These are phyloP conservation scores for Coemansia sp. DNA, from an alignment of 192 early-diverging fungal genomes.

Conservation along the genomic window DNA sequence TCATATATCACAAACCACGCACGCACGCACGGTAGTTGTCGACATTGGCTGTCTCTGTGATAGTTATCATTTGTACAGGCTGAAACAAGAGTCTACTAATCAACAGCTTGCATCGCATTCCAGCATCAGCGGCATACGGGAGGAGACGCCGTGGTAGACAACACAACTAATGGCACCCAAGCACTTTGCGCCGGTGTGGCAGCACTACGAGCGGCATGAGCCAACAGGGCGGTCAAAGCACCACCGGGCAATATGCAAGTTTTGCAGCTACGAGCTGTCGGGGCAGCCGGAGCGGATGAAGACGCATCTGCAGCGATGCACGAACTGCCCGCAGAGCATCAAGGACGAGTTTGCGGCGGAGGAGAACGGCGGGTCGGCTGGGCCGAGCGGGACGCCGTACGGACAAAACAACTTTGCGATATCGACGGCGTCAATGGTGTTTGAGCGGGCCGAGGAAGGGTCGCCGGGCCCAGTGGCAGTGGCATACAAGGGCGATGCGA, in stretches of 20 bases:
- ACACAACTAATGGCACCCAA: constrained; percentile 41
- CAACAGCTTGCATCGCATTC: too few relatives aligned
- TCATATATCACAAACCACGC: too few relatives aligned
- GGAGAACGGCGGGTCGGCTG: constrained; percentile 14
- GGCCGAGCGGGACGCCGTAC: constrained; percentile 3
- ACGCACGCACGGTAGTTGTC: too few relatives aligned
- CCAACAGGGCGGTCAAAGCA: constrained; percentile 56
- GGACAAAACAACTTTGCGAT: constrained; percentile 15
- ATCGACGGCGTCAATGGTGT: constrained; percentile 10
- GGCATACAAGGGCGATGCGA: neutral
- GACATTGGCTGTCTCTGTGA: too few relatives aligned
- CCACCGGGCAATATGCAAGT: constrained; percentile 53
- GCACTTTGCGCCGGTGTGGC: constrained; percentile 56
- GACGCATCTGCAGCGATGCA: constrained; percentile 50
- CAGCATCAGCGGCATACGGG: too few relatives aligned
- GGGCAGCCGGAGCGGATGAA: constrained; percentile 57
- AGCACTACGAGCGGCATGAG: constrained; percentile 54
- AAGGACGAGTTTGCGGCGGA: constrained; percentile 41
- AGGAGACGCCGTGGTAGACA: neutral
- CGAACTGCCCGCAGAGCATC: constrained; percentile 30
- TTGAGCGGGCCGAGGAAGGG: constrained; percentile 12
- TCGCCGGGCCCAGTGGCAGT: neutral
- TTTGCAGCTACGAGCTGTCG: constrained; percentile 51
- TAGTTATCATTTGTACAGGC: too few relatives aligned
- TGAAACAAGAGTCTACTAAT: too few relatives aligned